Conservation (phyloP, 2,329 filamentous ascomycete species). For the Xylaria sp. region DNA sequence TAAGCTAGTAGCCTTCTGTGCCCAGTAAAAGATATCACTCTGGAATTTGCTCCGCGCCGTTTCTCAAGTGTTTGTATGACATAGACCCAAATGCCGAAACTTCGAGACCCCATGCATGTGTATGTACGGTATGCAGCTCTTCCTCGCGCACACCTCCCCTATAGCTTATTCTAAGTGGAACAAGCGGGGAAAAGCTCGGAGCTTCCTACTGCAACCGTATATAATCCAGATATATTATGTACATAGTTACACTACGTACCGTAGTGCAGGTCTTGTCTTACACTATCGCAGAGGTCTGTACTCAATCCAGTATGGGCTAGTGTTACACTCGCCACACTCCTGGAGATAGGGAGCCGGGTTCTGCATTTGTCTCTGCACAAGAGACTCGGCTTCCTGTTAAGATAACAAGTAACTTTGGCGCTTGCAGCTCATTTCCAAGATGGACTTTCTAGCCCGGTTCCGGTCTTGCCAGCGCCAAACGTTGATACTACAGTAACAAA, state of each 20-base stretch:
- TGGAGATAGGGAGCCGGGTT: slow-evolving; percentile 5
- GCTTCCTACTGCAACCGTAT: not conserved
- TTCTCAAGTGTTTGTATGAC: slow-evolving; percentile 3
- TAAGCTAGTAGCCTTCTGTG: slow-evolving; percentile 14
- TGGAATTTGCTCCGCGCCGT: not conserved
- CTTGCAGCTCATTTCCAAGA: not conserved
- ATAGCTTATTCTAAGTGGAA: slow-evolving; percentile 21
- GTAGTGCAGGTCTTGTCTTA: not conserved
- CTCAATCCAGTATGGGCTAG: too few relatives aligned
- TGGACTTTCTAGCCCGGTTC: not conserved
- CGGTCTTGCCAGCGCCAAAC: not conserved
- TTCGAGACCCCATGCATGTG: slow-evolving; percentile 25
- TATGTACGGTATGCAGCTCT: slow-evolving; percentile 24
- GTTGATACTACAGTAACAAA: slow-evolving; percentile 23
- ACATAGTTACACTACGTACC: not conserved
- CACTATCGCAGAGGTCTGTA: too few relatives aligned
- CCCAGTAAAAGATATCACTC: not conserved
- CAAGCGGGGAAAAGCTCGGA: slow-evolving; percentile 4
- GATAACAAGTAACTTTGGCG: slow-evolving; percentile 22
- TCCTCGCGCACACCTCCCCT: slow-evolving; percentile 9
- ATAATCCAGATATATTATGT: too few relatives aligned
- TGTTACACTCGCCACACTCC: too few relatives aligned
- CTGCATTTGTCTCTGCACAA: slow-evolving; percentile 19
- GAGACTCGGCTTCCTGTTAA: slow-evolving; percentile 33
- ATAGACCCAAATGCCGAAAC: slow-evolving; percentile 26